A percentile compares a stretch with the other conserved stretches of the same genome.
Evolutionary conservation across 192 early-diverging fungal species (phyloP).

Genomic region (Jimgerdemannia flammicorona): DNA sequence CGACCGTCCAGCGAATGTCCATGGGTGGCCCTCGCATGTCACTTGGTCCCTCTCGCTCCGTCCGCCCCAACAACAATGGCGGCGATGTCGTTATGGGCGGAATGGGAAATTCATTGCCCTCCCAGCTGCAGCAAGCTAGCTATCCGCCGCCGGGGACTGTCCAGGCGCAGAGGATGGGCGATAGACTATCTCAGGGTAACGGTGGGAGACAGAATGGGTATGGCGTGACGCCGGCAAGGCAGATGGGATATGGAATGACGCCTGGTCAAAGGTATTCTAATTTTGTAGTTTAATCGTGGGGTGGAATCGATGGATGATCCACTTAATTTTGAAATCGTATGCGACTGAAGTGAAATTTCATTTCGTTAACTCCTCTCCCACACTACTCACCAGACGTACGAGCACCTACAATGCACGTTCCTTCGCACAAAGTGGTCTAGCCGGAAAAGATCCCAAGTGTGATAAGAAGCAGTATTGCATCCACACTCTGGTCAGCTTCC

Average conservation of each 20-base stretch:
- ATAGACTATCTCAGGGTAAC: background rate
- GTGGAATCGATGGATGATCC: too few relatives aligned
- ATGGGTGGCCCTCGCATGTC: background rate
- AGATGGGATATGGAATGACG: background rate
- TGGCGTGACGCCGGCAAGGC: background rate
- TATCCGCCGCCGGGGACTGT: background rate
- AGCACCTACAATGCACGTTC: background rate
- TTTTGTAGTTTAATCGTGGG: background rate
- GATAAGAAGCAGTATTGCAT: slow-evolving; percentile 45
- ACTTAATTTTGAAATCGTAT: too few relatives aligned
- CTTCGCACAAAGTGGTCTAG: background rate
- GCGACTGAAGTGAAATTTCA: too few relatives aligned
- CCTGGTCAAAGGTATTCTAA: background rate
- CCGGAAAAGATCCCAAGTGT: slow-evolving; percentile 26
- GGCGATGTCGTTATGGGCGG: background rate
- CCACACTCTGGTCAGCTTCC: slow-evolving; percentile 48
- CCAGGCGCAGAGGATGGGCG: background rate
- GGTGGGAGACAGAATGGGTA: background rate
- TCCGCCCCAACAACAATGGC: background rate
- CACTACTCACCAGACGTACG: background rate
- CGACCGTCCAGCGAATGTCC: background rate
- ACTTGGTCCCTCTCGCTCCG: background rate
- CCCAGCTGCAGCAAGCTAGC: background rate
- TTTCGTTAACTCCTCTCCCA: too few relatives aligned
- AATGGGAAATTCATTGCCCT: background rate